A percentile compares a stretch with the other conserved stretches of the same genome.
Evolutionary conservation across 2,329 filamentous ascomycete genomes (phyloP).

Genomic region (Epichloe brachyelytri): DNA sequence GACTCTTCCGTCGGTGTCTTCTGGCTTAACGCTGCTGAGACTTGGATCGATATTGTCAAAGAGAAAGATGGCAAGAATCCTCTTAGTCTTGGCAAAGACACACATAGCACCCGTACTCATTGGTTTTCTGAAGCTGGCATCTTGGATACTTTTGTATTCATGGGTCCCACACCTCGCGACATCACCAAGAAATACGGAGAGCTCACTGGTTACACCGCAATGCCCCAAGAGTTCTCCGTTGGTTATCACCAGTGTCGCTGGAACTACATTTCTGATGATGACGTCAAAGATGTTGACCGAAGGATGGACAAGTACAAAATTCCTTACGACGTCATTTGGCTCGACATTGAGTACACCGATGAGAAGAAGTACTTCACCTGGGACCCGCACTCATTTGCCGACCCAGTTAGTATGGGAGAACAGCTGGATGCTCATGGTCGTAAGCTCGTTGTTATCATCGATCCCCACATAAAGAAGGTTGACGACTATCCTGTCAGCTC

Average conservation of each 20-base stretch:
- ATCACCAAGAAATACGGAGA: constrained; percentile 74
- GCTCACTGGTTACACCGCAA: constrained; percentile 78
- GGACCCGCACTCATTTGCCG: constrained; percentile 77
- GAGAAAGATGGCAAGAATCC: constrained; percentile 61
- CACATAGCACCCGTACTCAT: constrained; percentile 74
- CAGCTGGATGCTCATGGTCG: constrained; percentile 75
- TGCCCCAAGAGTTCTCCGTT: constrained; percentile 85
- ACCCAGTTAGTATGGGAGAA: constrained; percentile 78
- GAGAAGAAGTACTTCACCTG: constrained; percentile 98
- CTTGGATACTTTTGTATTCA: constrained; percentile 86
- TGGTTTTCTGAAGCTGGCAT: constrained; percentile 93
- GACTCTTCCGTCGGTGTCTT: constrained; percentile 91
- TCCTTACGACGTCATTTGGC: constrained; percentile 97
- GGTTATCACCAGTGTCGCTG: constrained; percentile 96
- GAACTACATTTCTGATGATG: constrained; percentile 97
- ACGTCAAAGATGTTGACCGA: constrained; percentile 90
- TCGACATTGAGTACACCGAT: constrained; percentile 95
- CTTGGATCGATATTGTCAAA: constrained; percentile 93
- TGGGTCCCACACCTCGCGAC: constrained; percentile 76
- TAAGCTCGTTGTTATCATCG: constrained; percentile 88
- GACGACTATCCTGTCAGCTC: constrained; percentile 64
- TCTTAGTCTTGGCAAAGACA: constrained; percentile 55
- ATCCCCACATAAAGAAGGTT: constrained; percentile 94
- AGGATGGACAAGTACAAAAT: constrained; percentile 95
- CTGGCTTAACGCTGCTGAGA: constrained; percentile 95